A percentile compares a stretch with the other conserved stretches of the same genome.
These are phyloP conservation scores for Hymenoscyphus scutula DNA, from an alignment of 2,329 filamentous ascomycete species.

Conservation along the genomic window DNA sequence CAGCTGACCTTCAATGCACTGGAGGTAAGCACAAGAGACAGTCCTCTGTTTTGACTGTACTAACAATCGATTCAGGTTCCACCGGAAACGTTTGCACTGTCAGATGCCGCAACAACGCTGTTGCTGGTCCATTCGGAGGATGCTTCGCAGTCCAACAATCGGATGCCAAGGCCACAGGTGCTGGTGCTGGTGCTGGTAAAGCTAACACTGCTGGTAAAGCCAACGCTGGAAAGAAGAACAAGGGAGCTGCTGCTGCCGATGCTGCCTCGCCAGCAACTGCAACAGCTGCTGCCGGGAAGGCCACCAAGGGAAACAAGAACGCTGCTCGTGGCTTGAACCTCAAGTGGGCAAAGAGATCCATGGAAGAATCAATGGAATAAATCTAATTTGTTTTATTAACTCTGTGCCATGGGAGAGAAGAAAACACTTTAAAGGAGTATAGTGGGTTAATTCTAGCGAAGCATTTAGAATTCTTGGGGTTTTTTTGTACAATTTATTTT, in stretches of 20 bases:
- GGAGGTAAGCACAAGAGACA: slow-evolving; percentile 47
- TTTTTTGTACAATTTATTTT: slow-evolving; percentile 2
- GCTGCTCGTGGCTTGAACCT: not conserved
- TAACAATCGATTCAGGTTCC: slow-evolving; percentile 54
- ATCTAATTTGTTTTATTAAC: not conserved
- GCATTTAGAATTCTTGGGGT: not conserved
- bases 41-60: slow-evolving; percentile 41
- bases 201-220: not conserved
- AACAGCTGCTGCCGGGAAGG: not conserved
- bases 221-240: not conserved
- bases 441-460: not conserved
- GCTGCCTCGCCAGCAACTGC: not conserved
- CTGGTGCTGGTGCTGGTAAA: slow-evolving; percentile 2
- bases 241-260: not conserved
- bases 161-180: slow-evolving; percentile 43
- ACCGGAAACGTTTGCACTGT: slow-evolving; percentile 62
- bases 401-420: not conserved
- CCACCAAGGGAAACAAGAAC: not conserved
- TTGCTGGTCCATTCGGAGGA: slow-evolving; percentile 61
- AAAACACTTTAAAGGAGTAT: not conserved
- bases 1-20: slow-evolving; percentile 54
- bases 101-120: slow-evolving; percentile 58
- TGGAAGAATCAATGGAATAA: not conserved
- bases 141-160: slow-evolving; percentile 57
- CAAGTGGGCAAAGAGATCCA: slow-evolving; percentile 6